Evolutionary conservation across 208 protist genomes (phyloP).

Genomic region (Novymonas esmeraldas): DNA sequence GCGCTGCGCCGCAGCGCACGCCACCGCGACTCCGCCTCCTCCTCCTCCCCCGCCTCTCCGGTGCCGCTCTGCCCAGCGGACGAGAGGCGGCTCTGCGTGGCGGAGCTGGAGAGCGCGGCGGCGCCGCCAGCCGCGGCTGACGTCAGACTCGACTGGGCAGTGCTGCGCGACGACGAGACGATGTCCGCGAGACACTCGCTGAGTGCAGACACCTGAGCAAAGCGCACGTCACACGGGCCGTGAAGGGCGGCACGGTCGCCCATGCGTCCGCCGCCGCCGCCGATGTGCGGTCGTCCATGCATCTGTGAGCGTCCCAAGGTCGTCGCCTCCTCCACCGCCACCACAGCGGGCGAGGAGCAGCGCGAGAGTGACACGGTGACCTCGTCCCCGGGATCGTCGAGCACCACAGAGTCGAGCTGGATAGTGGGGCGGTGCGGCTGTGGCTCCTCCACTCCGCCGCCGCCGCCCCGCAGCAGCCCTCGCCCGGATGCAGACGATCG

Average conservation of each 20-base stretch:
- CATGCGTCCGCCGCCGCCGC: too few species aligned
- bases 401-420: constrained; percentile 2
- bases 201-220: constrained; percentile 37
- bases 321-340: constrained; percentile 7
- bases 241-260: constrained; percentile 2
- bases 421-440: constrained; percentile 7
- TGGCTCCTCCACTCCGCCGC: background rate
- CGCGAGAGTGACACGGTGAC: constrained; percentile 10
- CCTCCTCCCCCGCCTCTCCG: background rate
- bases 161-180: constrained; percentile 60
- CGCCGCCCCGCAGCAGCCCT: background rate
- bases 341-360: constrained; percentile 10
- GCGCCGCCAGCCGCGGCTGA: constrained; percentile 19
- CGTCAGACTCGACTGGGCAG: constrained; percentile 31
- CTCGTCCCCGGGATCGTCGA: background rate
- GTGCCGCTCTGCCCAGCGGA: background rate
- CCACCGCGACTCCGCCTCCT: background rate
- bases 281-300: too few species aligned
- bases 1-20: constrained; percentile 27
- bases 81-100: background rate
- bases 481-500: constrained; percentile 11
- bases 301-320: background rate
- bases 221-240: constrained; percentile 25
- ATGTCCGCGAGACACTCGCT: constrained; percentile 46
- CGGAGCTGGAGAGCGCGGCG: constrained; percentile 25